A percentile compares a stretch with the other conserved stretches of the same genome.
Conservation (phyloP, 495 filamentous ascomycete species). For the Trichoderma erinaceum region DNA sequence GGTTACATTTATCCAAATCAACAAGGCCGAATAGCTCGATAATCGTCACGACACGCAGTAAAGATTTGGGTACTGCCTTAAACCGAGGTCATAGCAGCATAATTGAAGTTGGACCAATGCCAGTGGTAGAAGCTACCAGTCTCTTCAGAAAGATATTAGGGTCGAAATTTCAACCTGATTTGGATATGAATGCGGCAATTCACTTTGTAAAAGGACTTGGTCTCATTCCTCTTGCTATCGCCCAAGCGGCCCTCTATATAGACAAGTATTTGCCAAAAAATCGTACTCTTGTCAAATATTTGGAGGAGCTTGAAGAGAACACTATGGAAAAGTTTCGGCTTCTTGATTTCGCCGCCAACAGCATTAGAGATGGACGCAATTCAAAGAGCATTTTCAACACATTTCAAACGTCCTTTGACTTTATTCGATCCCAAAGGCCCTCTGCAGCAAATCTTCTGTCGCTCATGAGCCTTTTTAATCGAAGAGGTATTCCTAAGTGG, state of each 20-base stretch:
- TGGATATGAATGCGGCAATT: not conserved
- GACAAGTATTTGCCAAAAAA: constrained; percentile 20
- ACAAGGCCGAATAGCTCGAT: constrained; percentile 28
- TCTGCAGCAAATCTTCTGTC: constrained; percentile 39
- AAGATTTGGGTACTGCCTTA: constrained; percentile 24
- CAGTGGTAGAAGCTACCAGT: constrained; percentile 22
- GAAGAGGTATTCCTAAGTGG: constrained; percentile 34
- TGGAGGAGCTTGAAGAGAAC: not conserved
- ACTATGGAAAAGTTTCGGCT: not conserved
- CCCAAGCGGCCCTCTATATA: constrained; percentile 46
- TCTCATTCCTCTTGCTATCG: constrained; percentile 42
- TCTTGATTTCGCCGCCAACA: not conserved
- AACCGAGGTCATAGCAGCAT: constrained; percentile 16
- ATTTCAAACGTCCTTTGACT: constrained; percentile 37
- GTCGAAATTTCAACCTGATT: not conserved
- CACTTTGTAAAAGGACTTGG: constrained; percentile 24
- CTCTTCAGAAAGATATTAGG: constrained; percentile 20
- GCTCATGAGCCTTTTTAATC: constrained; percentile 39
- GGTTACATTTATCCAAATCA: constrained; percentile 29
- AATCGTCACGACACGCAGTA: constrained; percentile 38
- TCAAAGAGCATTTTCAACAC: constrained; percentile 19
- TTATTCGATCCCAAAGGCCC: constrained; percentile 31
- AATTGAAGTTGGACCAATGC: constrained; percentile 31
- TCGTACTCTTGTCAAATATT: not conserved
- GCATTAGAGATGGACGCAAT: not conserved